Base-by-base conservation (phyloP, 805 yeast species). In the Teunomyces atbi region DNA sequence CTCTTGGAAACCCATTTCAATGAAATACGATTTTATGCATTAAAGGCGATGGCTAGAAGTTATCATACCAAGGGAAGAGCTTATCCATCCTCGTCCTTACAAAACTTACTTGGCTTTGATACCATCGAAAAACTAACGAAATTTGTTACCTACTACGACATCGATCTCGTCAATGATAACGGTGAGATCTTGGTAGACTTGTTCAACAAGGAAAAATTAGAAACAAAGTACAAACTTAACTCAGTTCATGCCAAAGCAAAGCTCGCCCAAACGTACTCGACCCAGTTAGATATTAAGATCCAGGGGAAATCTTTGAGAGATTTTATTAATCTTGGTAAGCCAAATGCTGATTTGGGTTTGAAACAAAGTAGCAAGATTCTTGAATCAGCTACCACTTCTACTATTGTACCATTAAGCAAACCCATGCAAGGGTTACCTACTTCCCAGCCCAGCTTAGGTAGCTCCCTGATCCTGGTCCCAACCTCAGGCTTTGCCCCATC, bases 1-100 rank as follows among this genome's bases (percentile, higher is more conserved):
- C 66, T 92, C 32, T 65, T 88, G 15, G 96, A 94, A 60, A 81
- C 83, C 2, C 90, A 86, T 54, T 81, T 89, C 59, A 87, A 86
- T 56, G 92, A 89, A 47, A 72, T 90, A 3, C 66, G 97, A 38
- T 82, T 86, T 53, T 81, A 81, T 56, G 90, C 92, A 0, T 60
- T 92, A 46, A 81, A 79, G 55, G 69, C 89, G 0, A 71, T 94
- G 69, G 68, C 86, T 3, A 71, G 79, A 47, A 69, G 90, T 0
- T 76, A 81, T 47, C 96, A 91, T 57, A 75, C 83, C 2, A 84
- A 81, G 47, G 83, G 89, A 2, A 85, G 81, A 55, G 84, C 89
- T 1, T 79, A 84, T 49, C 72, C 82, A 3, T 73, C 80, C 0
- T 56, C 58, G 1, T 61, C 76, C 7, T 62, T 91, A 12, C 61